phyloP scores from a whole-genome alignment of 805 yeast species.

The Sugiyamaella boreocaroliniensis region DNA sequence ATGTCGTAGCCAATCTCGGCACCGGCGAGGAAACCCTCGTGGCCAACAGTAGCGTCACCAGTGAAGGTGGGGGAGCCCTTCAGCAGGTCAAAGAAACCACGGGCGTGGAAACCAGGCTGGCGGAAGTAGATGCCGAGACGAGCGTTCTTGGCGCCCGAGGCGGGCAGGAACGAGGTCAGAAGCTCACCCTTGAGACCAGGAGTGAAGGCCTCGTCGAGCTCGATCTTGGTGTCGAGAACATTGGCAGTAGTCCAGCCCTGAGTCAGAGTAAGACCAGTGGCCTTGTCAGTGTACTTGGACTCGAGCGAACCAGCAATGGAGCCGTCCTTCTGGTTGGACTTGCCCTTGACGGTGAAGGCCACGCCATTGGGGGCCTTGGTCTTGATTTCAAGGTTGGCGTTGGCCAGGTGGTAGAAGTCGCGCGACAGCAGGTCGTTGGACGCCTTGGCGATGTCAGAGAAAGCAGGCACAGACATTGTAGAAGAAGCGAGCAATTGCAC shows the following conservation, averaged over 20 bases:
- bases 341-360: slow-evolving; percentile 88
- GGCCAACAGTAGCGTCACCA: slow-evolving; percentile 92
- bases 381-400: slow-evolving; percentile 82
- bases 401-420: slow-evolving; percentile 89
- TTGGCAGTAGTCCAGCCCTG: slow-evolving; percentile 98
- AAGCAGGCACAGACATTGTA: slow-evolving; percentile 76
- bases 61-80: slow-evolving; percentile 86
- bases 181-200: slow-evolving; percentile 94
- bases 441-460: slow-evolving; percentile 87
- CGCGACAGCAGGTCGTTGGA: slow-evolving; percentile 82
- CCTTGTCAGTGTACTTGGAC: slow-evolving; percentile 87
- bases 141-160: slow-evolving; percentile 69
- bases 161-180: slow-evolving; percentile 82
- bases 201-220: slow-evolving; percentile 82
- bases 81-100: slow-evolving; percentile 89
- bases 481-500: background rate
- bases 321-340: slow-evolving; percentile 68
- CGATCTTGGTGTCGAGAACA: slow-evolving; percentile 85
- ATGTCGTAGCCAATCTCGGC: slow-evolving; percentile 97
- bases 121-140: slow-evolving; percentile 84
- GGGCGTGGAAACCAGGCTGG: slow-evolving; percentile 88
- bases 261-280: slow-evolving; percentile 84
- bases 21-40: slow-evolving; percentile 95
- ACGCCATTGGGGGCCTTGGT: slow-evolving; percentile 96
- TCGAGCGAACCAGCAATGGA: slow-evolving; percentile 84